Percentiles rank a stretch among this genome's conserved stretches.
Conservation (phyloP, 2,329 filamentous ascomycete species). For the Didymellaceae sp. region DNA sequence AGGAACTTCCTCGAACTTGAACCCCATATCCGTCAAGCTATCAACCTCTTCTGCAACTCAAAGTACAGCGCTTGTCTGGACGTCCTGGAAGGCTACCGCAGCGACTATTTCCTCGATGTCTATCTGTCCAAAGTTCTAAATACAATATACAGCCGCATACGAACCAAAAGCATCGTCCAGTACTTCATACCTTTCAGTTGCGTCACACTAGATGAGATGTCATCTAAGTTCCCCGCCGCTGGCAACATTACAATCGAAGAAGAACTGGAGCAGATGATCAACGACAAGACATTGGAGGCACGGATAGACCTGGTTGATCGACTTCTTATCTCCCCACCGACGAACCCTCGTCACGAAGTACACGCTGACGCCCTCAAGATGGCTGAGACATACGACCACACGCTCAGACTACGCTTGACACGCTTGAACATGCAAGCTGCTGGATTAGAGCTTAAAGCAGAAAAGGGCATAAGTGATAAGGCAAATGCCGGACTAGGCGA, state of each 20-base stretch:
- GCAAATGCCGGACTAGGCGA: conserved; percentile 22
- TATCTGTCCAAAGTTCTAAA: conserved; percentile 79
- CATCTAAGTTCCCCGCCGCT: conserved; percentile 73
- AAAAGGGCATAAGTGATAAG: conserved; percentile 31
- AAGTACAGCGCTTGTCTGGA: conserved; percentile 86
- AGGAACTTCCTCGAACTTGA: conserved; percentile 89
- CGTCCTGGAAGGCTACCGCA: conserved; percentile 79
- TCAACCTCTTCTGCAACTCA: conserved; percentile 86
- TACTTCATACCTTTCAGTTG: conserved; percentile 91
- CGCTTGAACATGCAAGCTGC: conserved; percentile 78
- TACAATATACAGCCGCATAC: conserved; percentile 74
- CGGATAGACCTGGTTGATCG: conserved; percentile 84
- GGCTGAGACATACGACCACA: conserved; percentile 74
- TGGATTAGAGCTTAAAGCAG: conserved; percentile 69
- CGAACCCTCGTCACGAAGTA: conserved; percentile 70
- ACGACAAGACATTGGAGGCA: conserved; percentile 72
- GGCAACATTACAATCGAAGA: conserved; percentile 61
- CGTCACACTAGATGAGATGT: conserved; percentile 81
- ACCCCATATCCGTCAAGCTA: conserved; percentile 90
- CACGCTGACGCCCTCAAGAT: conserved; percentile 73
- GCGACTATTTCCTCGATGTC: conserved; percentile 89
- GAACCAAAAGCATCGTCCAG: conserved; percentile 90
- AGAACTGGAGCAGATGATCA: conserved; percentile 82
- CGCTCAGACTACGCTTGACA: conserved; percentile 77
- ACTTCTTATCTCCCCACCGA: conserved; percentile 74